Evolutionary conservation across 2,329 filamentous ascomycete species (phyloP).

Genomic region (Aspergillus novofumigatus): DNA sequence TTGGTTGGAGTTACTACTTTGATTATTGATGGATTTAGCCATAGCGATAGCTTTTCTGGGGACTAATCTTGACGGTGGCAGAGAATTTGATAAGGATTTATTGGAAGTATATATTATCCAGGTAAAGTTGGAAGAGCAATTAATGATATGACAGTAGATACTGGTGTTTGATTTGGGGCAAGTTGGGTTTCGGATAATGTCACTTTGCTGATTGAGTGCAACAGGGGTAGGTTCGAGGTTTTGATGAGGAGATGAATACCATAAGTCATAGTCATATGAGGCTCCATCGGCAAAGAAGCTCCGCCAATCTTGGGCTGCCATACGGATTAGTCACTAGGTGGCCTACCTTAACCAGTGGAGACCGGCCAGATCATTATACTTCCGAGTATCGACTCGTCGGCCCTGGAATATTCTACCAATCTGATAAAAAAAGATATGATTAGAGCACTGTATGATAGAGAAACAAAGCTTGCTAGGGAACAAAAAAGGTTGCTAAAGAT

Average conservation of each 20-base stretch:
- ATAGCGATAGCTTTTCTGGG: constrained; percentile 20
- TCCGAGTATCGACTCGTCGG: neutral
- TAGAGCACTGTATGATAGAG: neutral
- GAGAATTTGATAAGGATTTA: neutral
- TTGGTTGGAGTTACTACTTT: constrained; percentile 62
- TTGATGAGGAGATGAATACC: neutral
- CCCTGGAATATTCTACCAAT: neutral
- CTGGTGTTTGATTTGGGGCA: neutral
- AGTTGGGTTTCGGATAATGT: neutral
- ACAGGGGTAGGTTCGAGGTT: neutral
- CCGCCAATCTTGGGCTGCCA: neutral
- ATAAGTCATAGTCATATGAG: neutral
- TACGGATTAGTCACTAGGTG: too few species aligned
- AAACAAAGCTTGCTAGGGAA: neutral
- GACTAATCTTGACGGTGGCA: constrained; percentile 2
- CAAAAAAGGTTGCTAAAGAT: neutral
- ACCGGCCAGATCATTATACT: neutral
- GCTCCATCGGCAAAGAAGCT: neutral
- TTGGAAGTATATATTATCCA: neutral
- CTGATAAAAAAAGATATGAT: neutral
- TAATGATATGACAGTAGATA: neutral
- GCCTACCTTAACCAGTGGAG: neutral
- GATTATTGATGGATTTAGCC: constrained; percentile 59
- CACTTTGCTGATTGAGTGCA: neutral
- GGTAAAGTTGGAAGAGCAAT: neutral